These are phyloP conservation scores for Chytriomyces confervae DNA, from an alignment of 192 early-diverging fungal genomes.

Conservation along the genomic window DNA sequence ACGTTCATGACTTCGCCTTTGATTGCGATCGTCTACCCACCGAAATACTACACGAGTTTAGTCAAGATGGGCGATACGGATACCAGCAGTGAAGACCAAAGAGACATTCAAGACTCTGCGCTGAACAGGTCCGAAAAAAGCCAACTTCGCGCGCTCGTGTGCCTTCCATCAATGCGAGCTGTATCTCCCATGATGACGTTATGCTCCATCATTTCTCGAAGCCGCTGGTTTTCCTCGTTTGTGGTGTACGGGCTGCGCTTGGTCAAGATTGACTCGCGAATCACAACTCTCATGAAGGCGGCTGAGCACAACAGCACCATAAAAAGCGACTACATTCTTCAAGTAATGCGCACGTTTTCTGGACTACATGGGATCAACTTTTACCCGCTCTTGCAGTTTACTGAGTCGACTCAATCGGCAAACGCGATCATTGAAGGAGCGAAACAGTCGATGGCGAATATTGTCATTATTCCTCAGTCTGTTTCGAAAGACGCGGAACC, in stretches of 20 bases:
- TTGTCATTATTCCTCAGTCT: slow-evolving; percentile 27
- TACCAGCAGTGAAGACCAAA: no score
- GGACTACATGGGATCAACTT: slow-evolving; percentile 9
- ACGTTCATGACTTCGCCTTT: slow-evolving; percentile 87
- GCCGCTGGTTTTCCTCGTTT: neutral
- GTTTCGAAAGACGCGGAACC: neutral
- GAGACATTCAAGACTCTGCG: no score
- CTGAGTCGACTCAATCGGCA: neutral
- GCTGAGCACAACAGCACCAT: slow-evolving; percentile 16
- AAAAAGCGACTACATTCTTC: slow-evolving; percentile 25
- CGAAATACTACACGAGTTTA: no score
- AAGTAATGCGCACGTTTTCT: slow-evolving; percentile 33
- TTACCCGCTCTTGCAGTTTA: slow-evolving; percentile 3
- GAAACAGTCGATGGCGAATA: slow-evolving; percentile 1
- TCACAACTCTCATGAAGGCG: slow-evolving; percentile 27
- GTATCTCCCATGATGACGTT: slow-evolving; percentile 26
- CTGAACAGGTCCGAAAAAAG: no score
- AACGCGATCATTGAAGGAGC: slow-evolving; percentile 12
- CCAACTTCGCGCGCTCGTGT: slow-evolving; percentile 21
- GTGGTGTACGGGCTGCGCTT: slow-evolving; percentile 16
- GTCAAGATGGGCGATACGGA: no score
- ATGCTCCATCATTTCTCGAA: slow-evolving; percentile 3
- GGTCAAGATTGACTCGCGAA: slow-evolving; percentile 16
- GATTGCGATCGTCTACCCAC: slow-evolving; percentile 72
- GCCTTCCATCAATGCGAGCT: slow-evolving; percentile 13